Base-by-base conservation (phyloP, 257 asterid species). In the Solanum verrucosum region DNA sequence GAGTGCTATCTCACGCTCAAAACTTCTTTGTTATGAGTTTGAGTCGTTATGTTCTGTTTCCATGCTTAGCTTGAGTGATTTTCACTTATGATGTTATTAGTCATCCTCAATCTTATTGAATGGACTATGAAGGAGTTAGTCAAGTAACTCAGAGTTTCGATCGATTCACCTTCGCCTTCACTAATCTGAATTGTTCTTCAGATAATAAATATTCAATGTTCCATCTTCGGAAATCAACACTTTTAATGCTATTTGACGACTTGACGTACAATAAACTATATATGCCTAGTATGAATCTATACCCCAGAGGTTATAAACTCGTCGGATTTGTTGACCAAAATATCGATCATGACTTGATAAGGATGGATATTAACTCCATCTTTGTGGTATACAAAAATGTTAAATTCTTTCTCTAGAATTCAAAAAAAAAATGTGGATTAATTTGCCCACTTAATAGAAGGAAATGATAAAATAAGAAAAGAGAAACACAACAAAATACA, bases 111-210 rank as follows among this genome's bases (percentile, higher is more conserved):
- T 14, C 10, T 68, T 68, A 14, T 27, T 29, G 75, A 27, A 68
- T 5, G 1, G 16, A 68, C 5, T 68, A 29, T 14, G 3, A 68
- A 29, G 75, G 37, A 7, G 4, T 29, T 68, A 14, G 21, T 68
- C 9, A 68, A 68, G 37, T 13, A 67, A 25, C 0, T 67, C 9
- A 25, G 4, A 5, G 15, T 25, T 67, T 67, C 35, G 4, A 67
- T 12, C 9, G 20, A 7, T 12, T 25, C 8, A 2, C 7, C 4
- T 65, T 5, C 7, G 18, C 16, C 16, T 10, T 65, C 4, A 65
- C 8, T 5, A 0, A n/a, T 25, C 0, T 0, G 2, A 67, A 67
- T 25, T 67, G 9, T 67, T 11, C 9, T 67, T 65, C 7, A 2
- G 16, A 0, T n/a, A 12, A 60, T 65, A 65, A n/a, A n/a, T 65